A percentile compares a stretch with the other conserved stretches of the same genome.
Evolutionary conservation across 306 rosid species (phyloP).

Genomic region (Castanea sativa): DNA sequence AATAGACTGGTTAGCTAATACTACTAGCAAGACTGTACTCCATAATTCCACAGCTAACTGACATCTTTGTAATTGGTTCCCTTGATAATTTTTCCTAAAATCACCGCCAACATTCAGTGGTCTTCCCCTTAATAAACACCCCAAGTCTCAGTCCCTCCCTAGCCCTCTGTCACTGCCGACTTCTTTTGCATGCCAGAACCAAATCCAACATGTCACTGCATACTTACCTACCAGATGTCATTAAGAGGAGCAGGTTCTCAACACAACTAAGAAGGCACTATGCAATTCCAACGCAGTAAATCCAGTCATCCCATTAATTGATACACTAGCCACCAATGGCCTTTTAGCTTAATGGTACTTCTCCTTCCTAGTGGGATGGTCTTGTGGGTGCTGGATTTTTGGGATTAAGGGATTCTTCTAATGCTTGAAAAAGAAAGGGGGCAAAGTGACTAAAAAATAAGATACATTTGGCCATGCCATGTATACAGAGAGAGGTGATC

Average conservation of each 20-base stretch:
- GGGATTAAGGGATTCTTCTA: background rate
- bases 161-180: background rate
- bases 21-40: background rate
- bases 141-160: background rate
- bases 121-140: background rate
- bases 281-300: background rate
- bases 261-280: background rate
- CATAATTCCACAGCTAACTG: background rate
- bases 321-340: background rate
- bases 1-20: background rate
- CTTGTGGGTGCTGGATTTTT: background rate
- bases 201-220: background rate
- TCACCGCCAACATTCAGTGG: background rate
- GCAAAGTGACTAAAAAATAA: background rate
- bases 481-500: slow-evolving; percentile 8
- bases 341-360: background rate
- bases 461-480: background rate
- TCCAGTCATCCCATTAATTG: background rate
- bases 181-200: background rate
- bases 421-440: background rate
- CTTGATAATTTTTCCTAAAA: background rate
- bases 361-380: background rate
- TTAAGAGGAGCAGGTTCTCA: background rate
- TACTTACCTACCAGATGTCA: background rate
- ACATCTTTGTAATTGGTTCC: background rate